Conservation (phyloP, 306 rosid species). For the Psophocarpus tetragonolobus region DNA sequence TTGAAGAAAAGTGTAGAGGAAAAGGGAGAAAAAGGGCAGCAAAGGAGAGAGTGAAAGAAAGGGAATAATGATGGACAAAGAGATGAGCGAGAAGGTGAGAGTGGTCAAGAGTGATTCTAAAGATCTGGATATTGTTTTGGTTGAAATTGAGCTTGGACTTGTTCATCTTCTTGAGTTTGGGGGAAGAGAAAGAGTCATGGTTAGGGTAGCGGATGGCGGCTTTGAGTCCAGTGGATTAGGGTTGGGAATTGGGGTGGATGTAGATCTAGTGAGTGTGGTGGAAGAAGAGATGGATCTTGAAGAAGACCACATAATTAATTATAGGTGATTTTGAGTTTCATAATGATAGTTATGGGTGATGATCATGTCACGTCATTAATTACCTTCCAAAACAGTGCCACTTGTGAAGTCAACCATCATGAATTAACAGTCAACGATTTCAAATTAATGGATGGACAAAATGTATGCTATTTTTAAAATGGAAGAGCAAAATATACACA, state of each 20-base stretch:
- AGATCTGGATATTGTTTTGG: slow-evolving; percentile 90
- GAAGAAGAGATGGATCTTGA: slow-evolving; percentile 68
- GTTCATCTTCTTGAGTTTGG: slow-evolving; percentile 59
- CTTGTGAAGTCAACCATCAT: no score
- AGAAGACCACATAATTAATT: no score
- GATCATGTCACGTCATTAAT: no score
- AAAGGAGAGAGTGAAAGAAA: slow-evolving; percentile 59
- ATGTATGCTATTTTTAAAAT: no score
- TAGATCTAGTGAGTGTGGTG: slow-evolving; percentile 72
- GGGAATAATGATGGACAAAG: slow-evolving; percentile 53
- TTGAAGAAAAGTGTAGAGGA: slow-evolving; percentile 55
- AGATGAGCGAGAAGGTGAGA: slow-evolving; percentile 71
- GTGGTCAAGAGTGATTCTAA: slow-evolving; percentile 71
- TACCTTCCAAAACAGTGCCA: no score
- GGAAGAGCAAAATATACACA: no score
- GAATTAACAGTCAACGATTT: no score
- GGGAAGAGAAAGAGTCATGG: slow-evolving; percentile 37
- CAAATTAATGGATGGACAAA: no score
- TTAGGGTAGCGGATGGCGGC: slow-evolving; percentile 84
- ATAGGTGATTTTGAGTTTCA: no score
- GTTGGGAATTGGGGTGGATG: slow-evolving; percentile 80
- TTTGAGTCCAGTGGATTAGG: slow-evolving; percentile 44
- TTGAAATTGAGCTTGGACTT: slow-evolving; percentile 72
- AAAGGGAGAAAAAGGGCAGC: slow-evolving; percentile 52
- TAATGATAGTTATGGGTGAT: no score